phyloP scores from a whole-genome alignment of 768 basidiomycete species.

The Pleurotus giganteus region DNA sequence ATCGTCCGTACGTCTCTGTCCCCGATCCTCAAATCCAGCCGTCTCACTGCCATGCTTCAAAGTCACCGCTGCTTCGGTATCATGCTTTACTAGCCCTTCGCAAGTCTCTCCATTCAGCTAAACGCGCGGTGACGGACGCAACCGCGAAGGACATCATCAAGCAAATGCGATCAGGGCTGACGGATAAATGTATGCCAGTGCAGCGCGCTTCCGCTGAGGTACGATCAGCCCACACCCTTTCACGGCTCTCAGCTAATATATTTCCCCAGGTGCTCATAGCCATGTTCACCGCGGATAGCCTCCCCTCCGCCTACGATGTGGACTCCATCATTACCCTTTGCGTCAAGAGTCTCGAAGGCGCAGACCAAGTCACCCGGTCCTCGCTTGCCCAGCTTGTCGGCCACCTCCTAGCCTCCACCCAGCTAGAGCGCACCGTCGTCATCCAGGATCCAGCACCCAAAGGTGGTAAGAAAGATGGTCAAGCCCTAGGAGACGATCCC shows the following conservation, averaged over 20 bases:
- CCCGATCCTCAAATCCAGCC: conserved; percentile 1
- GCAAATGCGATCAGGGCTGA: conserved; percentile 69
- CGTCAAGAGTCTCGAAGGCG: conserved; percentile 71
- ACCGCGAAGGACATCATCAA: conserved; percentile 80
- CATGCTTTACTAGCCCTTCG: conserved; percentile 74
- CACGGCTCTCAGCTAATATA: not conserved
- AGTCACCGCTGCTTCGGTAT: conserved; percentile 82
- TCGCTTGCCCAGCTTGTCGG: conserved; percentile 79
- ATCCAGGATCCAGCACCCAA: conserved; percentile 51
- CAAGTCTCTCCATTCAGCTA: conserved; percentile 80
- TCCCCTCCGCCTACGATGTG: conserved; percentile 65
- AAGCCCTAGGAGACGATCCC: conserved; percentile 54
- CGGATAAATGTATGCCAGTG: conserved; percentile 81
- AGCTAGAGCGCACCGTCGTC: conserved; percentile 56
- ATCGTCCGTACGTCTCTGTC: conserved; percentile 55
- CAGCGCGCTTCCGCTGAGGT: conserved; percentile 85
- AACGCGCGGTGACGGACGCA: conserved; percentile 80
- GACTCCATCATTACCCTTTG: conserved; percentile 70
- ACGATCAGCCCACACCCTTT: conserved; percentile 14
- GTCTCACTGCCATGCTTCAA: conserved; percentile 11
- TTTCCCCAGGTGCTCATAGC: conserved; percentile 38
- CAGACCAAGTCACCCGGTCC: conserved; percentile 83
- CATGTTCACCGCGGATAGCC: conserved; percentile 57
- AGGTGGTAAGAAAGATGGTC: conserved; percentile 54
- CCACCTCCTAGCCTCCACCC: conserved; percentile 80